Evolutionary conservation across 805 yeast species (phyloP), one percentile per base, ranked within the genome.

Genomic region (Millerozyma miso): DNA sequence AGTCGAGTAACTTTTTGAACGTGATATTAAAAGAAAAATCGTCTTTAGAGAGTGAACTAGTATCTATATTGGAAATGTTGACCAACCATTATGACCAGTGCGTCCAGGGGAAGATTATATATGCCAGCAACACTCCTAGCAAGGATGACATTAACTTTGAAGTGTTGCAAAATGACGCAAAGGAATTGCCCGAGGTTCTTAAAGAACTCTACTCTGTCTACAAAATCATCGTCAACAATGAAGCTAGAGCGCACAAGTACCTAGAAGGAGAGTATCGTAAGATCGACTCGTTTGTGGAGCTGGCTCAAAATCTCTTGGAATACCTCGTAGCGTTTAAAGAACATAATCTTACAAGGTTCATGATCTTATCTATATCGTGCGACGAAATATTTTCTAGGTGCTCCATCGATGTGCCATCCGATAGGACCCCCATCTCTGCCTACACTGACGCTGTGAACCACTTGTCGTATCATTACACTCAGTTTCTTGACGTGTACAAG

Each of bases 41-140:
- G 13, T 65, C 69, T 1, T 55, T 80, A 38, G 95, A 88, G 41
- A 71, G 74, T 44, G 93, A 85, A 41, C 71, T 88, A 61, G 95
- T 87, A 0, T 72, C 76, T 2, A 67, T 84, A 14, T 65, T 90
- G 29, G 81, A 80, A 43, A 79, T 89, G 53, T 66, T 89, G 37
- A 83, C 96, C 8, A 79, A 78, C 41, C 96, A 89, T 63, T 88
- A 81, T 53, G 97, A 89, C 59, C 88, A 86, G 56, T 85, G 95
- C 51, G 52, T 65, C 10, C 64, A 76, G 46, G 85, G 79, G 7
- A 54, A 66, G 2, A 62, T 63, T 3, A 46, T 67, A 4, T 61
- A 74, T n/a, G 53, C 58, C 17, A 56, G 64, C n/a, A 54, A 60
- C 0, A 42, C 19, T 33, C 44, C 46, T 6, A 37, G 29, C 15